These are phyloP conservation scores for Clarkia xantiana DNA, from an alignment of 345 rosid genomes.

Conservation along the genomic window DNA sequence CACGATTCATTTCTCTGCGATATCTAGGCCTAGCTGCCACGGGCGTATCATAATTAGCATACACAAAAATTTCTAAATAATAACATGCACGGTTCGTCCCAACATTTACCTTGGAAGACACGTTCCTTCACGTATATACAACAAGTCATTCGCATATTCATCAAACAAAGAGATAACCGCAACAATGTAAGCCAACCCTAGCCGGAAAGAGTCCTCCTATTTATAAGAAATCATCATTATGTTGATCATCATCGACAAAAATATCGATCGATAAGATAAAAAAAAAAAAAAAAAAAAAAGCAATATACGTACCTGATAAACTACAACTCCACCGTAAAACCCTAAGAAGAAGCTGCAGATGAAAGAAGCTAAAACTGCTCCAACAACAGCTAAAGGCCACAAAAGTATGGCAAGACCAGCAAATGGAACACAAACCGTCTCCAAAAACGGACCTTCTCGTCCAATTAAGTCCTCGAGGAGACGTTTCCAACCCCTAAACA, in stretches of 20 bases:
- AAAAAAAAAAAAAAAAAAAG: too few relatives aligned
- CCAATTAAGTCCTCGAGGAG: constrained; percentile 77
- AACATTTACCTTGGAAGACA: constrained; percentile 79
- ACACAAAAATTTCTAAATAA: not conserved
- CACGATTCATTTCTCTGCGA: constrained; percentile 21
- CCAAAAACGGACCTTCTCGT: constrained; percentile 81
- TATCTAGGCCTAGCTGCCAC: constrained; percentile 73
- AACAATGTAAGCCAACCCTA: constrained; percentile 55
- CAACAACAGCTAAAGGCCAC: constrained; percentile 78
- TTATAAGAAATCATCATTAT: not conserved
- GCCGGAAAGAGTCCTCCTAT: constrained; percentile 58
- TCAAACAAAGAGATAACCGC: constrained; percentile 58
- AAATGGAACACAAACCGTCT: constrained; percentile 79
- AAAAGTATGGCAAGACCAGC: constrained; percentile 68
- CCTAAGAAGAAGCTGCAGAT: constrained; percentile 60
- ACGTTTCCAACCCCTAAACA: constrained; percentile 79
- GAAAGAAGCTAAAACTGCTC: constrained; percentile 40
- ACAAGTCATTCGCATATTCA: constrained; percentile 72
- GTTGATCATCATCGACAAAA: too few relatives aligned
- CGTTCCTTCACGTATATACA: constrained; percentile 71
- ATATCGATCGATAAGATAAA: too few relatives aligned
- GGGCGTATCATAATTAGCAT: constrained; percentile 10
- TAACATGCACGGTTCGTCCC: not conserved
- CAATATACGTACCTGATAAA: constrained; percentile 67
- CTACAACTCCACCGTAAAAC: constrained; percentile 50